These are phyloP conservation scores for Psilocybe cyanescens DNA, from an alignment of 768 basidiomycete species.

Conservation along the genomic window DNA sequence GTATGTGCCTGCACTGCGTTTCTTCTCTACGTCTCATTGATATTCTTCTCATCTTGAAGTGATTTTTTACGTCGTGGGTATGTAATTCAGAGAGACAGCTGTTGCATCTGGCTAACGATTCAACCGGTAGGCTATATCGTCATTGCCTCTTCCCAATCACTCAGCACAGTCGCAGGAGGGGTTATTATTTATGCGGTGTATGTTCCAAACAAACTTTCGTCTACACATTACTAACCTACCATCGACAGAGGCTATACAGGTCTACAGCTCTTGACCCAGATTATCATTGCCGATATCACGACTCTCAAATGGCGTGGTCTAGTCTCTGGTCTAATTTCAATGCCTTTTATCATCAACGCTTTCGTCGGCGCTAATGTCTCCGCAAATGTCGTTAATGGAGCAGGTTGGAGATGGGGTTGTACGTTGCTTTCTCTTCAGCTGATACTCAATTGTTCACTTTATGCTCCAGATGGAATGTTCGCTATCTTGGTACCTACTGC, in stretches of 20 bases:
- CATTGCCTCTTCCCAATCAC: constrained; percentile 52
- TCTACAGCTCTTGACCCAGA: constrained; percentile 64
- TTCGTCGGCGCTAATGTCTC: constrained; percentile 70
- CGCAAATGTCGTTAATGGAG: constrained; percentile 39
- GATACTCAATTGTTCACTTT: not conserved
- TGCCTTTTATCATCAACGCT: constrained; percentile 55
- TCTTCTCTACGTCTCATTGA: not conserved
- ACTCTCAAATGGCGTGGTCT: constrained; percentile 61
- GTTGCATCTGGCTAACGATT: not conserved
- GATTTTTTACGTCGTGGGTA: constrained; percentile 63
- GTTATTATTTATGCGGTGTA: constrained; percentile 63
- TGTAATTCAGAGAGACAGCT: not conserved
- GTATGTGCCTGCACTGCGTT: constrained; percentile 37
- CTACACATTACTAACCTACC: constrained; percentile 10
- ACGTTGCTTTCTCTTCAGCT: constrained; percentile 25
- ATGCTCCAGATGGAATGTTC: constrained; percentile 53
- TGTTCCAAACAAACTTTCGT: constrained; percentile 18
- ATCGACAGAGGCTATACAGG: constrained; percentile 65
- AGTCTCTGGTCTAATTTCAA: constrained; percentile 38
- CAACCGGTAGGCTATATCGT: constrained; percentile 47
- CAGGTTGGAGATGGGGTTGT: constrained; percentile 76
- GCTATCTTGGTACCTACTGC: constrained; percentile 56
- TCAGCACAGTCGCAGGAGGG: constrained; percentile 52
- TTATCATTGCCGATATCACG: constrained; percentile 66
- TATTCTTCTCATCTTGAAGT: constrained; percentile 31